These are phyloP conservation scores for Mentha longifolia DNA, from an alignment of 257 asterid genomes.

Conservation along the genomic window DNA sequence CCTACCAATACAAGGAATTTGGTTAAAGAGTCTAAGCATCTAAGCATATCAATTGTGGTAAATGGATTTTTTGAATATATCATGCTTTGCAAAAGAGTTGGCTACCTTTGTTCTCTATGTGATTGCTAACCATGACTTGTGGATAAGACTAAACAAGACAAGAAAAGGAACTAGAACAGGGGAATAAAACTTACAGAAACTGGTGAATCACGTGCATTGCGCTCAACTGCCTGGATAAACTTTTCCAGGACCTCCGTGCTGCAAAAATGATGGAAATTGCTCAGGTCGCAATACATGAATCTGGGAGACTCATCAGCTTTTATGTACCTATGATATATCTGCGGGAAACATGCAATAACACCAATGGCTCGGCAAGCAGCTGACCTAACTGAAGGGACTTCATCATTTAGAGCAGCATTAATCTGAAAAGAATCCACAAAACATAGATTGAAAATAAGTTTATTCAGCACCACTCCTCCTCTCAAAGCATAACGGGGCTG, in stretches of 20 bases:
- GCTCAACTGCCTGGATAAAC: slow-evolving; percentile 69
- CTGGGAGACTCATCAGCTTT: slow-evolving; percentile 22
- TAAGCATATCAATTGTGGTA: background rate
- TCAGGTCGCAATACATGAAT: slow-evolving; percentile 21
- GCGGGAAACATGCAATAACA: slow-evolving; percentile 82
- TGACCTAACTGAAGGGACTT: slow-evolving; percentile 82
- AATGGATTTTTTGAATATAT: background rate
- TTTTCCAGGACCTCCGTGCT: slow-evolving; percentile 70
- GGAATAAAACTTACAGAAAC: slow-evolving; percentile 64
- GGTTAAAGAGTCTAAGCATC: background rate
- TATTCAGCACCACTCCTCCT: slow-evolving; percentile 6
- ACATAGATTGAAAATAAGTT: slow-evolving; percentile 13
- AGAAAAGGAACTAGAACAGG: slow-evolving; percentile 2
- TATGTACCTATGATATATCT: slow-evolving; percentile 69
- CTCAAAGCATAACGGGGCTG: slow-evolving; percentile 9
- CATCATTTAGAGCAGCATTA: slow-evolving; percentile 67
- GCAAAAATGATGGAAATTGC: slow-evolving; percentile 37
- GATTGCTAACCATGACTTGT: background rate
- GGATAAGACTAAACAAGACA: background rate
- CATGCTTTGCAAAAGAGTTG: background rate
- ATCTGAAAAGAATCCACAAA: slow-evolving; percentile 53
- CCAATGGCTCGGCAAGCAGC: slow-evolving; percentile 99
- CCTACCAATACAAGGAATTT: background rate
- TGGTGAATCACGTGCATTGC: slow-evolving; percentile 59
- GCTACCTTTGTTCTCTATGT: background rate